These are phyloP conservation scores for Fusarium sp. DNA, from an alignment of 2,329 filamentous ascomycete genomes.

Conservation along the genomic window DNA sequence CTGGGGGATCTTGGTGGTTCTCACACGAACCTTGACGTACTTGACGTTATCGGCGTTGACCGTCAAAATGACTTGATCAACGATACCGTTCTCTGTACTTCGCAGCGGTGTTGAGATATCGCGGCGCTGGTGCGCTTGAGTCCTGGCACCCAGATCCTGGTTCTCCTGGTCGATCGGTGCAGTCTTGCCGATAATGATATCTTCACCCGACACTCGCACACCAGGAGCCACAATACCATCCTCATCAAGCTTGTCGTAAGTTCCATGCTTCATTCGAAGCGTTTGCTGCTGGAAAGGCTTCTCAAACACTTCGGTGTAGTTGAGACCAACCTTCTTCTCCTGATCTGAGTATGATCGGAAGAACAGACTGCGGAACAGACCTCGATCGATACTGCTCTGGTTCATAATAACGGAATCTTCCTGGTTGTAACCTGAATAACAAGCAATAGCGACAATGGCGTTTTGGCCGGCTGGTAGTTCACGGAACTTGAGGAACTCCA, in stretches of 20 bases:
- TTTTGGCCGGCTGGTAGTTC: conserved; percentile 98
- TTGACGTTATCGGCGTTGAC: conserved; percentile 95
- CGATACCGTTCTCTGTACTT: conserved; percentile 96
- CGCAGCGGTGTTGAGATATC: conserved; percentile 96
- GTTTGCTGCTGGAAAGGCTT: conserved; percentile 93
- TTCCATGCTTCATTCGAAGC: conserved; percentile 91
- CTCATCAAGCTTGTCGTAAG: conserved; percentile 97
- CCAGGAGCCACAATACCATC: conserved; percentile 96
- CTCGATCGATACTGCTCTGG: conserved; percentile 98
- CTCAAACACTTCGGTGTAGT: conserved; percentile 93
- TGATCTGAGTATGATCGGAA: conserved; percentile 98
- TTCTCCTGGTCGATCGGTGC: conserved; percentile 93
- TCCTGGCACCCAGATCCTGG: conserved; percentile 93
- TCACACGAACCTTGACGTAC: conserved; percentile 97
- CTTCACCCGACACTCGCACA: conserved; percentile 94
- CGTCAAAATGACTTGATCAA: conserved; percentile 93
- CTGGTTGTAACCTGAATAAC: conserved; percentile 99
- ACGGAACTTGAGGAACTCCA: conserved; percentile 99
- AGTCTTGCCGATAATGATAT: conserved; percentile 99
- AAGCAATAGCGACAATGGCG: conserved; percentile 96
- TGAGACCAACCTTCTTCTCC: conserved; percentile 95
- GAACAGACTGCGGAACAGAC: conserved; percentile 96
- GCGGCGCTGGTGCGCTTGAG: conserved; percentile 89
- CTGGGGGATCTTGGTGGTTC: conserved; percentile 97
- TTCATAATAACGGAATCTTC: conserved; percentile 99